These are phyloP conservation scores for Leucocoprinus birnbaumii DNA, from an alignment of 768 basidiomycete genomes.

Conservation along the genomic window DNA sequence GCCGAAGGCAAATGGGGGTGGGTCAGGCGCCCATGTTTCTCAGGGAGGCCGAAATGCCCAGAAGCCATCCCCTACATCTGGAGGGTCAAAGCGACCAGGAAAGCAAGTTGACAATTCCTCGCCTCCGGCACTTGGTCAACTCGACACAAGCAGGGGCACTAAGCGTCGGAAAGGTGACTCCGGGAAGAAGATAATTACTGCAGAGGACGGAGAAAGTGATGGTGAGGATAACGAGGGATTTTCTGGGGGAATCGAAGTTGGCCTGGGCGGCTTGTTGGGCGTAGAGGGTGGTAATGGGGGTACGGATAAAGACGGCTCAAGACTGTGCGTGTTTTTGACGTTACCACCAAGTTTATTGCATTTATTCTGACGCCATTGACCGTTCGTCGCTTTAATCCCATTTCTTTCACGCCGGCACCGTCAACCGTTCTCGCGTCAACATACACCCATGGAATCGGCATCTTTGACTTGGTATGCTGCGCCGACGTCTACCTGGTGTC, in stretches of 20 bases:
- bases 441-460: not conserved
- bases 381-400: not conserved
- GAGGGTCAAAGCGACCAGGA: not conserved
- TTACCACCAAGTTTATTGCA: not conserved
- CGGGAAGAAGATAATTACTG: constrained; percentile 15
- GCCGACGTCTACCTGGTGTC: not conserved
- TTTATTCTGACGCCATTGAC: not conserved
- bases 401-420: not conserved
- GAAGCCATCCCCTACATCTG: not conserved
- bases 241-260: constrained; percentile 16
- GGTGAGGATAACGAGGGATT: constrained; percentile 37
- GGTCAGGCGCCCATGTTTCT: not conserved
- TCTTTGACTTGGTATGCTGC: not conserved
- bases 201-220: constrained; percentile 33
- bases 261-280: constrained; percentile 43
- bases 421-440: not conserved
- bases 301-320: constrained; percentile 22
- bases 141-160: constrained; percentile 23
- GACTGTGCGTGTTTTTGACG: constrained; percentile 33
- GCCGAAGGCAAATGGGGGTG: not conserved
- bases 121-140: constrained; percentile 8
- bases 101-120: not conserved
- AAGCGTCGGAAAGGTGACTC: constrained; percentile 21
- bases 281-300: constrained; percentile 28
- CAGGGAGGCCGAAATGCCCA: constrained; percentile 6